Evolutionary conservation across 1,284 basidiomycete species (phyloP), one percentile per base, ranked within the genome.

Genomic region (Ganoderma multipileum): DNA sequence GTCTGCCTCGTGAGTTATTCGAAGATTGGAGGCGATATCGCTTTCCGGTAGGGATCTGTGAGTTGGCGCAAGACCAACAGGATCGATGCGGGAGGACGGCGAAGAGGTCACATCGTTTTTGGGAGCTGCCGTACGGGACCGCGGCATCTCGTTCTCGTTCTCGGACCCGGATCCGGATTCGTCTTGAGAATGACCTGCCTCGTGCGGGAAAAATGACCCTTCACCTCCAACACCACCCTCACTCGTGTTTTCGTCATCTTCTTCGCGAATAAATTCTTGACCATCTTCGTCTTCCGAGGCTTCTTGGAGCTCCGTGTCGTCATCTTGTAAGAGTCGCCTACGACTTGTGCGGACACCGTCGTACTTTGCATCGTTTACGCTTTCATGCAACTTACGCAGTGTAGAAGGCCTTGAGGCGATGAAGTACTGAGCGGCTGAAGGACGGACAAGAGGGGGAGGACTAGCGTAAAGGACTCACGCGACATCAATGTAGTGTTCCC

Each of bases 401-500:
- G 85, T 79, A 63, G 94, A 95, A 14, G 88, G 88, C 2, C 94
- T 95, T 67, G 63, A 68, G 59, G 50, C 54, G 54, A 30, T 55
- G 52, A 30, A 30, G 23, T 33, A 33, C 16, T 5, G 28, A 30
- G 28, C 33, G 52, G 52, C 28, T 30, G 52, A 55, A 55, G 52
- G 52, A 55, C 6, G 7, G 28, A 30, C 20, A 52, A 38, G 33
- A 33, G 3, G 38, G 41, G 55, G 30, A 59, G 26, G 62, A 20
- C 41, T 61, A 20, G 39, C 39, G 28, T 28, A 44, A 26, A 50
- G 55, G 18, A 81, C 87, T 74, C 78, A 95, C 94, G 92, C 93
- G 58, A 96, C 93, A 75, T 93, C 89, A 54, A 95, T 76, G 78
- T 96, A 97, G 79, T 96, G 95, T 72, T 90, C 90, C 73, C 91